Base-by-base conservation (phyloP, 371 early-diverging fungal genomes). In the Lichtheimia ornata region DNA sequence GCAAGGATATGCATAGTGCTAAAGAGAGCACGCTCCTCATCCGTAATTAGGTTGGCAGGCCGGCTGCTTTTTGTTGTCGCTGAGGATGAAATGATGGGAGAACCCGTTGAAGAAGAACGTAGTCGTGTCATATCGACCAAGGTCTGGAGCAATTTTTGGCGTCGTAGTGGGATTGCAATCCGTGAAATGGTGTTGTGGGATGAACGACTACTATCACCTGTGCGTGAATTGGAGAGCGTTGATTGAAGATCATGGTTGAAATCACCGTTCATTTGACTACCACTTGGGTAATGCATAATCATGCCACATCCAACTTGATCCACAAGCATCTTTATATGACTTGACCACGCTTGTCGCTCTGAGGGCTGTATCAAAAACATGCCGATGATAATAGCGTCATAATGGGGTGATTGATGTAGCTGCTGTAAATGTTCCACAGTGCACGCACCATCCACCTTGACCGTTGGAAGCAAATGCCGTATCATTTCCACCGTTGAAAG, bases 111-210 rank as follows among this genome's bases (percentile, higher is more conserved):
- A 9, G 35, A 11, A 9, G 9, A 11, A 9, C 9, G 2, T 9
- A 5, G 35, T 2, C 35, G 6, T 6, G 35, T 35, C 11, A 35
- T 9, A 35, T 35, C 35, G 11, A 35, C 11, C 15, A 79, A 72
- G 0, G 74, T 63, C 17, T 67, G 66, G 20, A 81, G 50, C 11
- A 84, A 47, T 41, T 83, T 83, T 4, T 74, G 55, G 14, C 83
- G 77, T 15, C 85, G 68, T n/a, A 83, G 67, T 1, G 85, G 85
- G 4, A 81, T 80, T 41, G 82, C 74, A 71, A 84, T 75, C 15
- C 83, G 66, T 6, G 35, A 35, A 35, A 35, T 35, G 35, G 35
- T 35, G 9, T 35, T 35, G 35, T 35, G 35, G 11, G 35, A 35
- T 9, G 35, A 9, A 9, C 11, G 35, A 11, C 11, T 9, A 11